Percentiles rank a stretch among this genome's conserved stretches.
Evolutionary conservation across 306 rosid species (phyloP).

Genomic region (Phaseolus lunatus): DNA sequence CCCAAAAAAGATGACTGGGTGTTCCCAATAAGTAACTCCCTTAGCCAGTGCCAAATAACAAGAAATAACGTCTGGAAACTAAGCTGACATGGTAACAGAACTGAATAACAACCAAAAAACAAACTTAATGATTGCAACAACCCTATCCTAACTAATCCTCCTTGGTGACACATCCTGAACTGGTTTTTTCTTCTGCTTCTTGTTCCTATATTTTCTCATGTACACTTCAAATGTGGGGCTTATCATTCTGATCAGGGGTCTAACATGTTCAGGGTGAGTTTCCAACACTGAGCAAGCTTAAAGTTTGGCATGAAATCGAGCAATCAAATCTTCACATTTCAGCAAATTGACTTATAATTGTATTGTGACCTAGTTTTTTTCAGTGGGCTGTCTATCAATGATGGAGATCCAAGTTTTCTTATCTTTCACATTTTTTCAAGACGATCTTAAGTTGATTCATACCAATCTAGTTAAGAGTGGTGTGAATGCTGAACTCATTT

Average conservation of each 20-base stretch:
- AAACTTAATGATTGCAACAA: background rate
- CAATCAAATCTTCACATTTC: background rate
- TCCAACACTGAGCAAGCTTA: background rate
- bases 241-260: slow-evolving; percentile 14
- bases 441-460: background rate
- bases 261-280: slow-evolving; percentile 11
- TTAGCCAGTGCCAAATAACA: slow-evolving; percentile 27
- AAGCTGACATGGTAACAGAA: background rate
- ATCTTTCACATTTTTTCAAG: background rate
- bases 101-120: background rate
- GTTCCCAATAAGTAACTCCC: background rate
- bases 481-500: slow-evolving; percentile 29
- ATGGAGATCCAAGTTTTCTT: background rate
- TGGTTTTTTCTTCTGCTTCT: slow-evolving; percentile 7
- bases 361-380: slow-evolving; percentile 32
- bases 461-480: slow-evolving; percentile 9
- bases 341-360: slow-evolving; percentile 5
- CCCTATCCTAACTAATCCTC: background rate
- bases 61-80: background rate
- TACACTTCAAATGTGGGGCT: slow-evolving; percentile 12
- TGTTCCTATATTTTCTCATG: background rate
- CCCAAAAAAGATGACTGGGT: background rate
- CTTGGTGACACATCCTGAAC: slow-evolving; percentile 1
- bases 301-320: slow-evolving; percentile 4
- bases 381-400: slow-evolving; percentile 2